A percentile compares a stretch with the other conserved stretches of the same genome.
phyloP scores from a whole-genome alignment of 129 eudicot genomes.

The Flaveria robusta region DNA sequence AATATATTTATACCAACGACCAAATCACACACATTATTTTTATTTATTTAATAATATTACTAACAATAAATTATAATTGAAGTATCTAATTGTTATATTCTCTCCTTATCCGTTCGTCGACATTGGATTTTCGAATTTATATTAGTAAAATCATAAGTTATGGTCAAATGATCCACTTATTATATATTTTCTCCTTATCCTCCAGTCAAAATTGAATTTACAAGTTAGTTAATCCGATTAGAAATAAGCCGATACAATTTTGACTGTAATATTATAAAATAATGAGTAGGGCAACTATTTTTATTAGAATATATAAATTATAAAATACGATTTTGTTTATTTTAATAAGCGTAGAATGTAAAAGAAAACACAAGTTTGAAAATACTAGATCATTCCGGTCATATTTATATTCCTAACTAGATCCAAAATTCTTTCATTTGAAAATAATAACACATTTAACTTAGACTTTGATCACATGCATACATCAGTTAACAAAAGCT shows the following conservation, averaged over 20 bases:
- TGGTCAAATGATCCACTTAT: background rate
- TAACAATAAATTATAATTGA: background rate
- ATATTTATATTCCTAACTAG: background rate
- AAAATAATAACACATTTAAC: background rate
- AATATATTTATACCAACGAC: background rate
- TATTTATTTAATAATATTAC: background rate
- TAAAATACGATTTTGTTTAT: background rate
- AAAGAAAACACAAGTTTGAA: background rate
- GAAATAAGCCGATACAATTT: too few species aligned
- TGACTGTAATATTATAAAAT: background rate
- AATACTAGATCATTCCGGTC: slow-evolving; percentile 9
- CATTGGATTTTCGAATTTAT: background rate
- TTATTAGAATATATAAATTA: background rate
- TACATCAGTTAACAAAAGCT: background rate
- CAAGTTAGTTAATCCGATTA: background rate
- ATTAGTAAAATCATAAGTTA: background rate
- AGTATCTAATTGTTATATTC: background rate
- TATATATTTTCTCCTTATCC: background rate
- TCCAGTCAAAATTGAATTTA: background rate
- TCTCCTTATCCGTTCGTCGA: slow-evolving; percentile 5
- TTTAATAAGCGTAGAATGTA: background rate
- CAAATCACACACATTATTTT: background rate
- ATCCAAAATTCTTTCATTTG: background rate
- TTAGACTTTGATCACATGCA: slow-evolving; percentile 26
- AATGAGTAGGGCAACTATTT: background rate